A percentile compares a stretch with the other conserved stretches of the same genome.
Conservation (phyloP, 257 asterid species). For the Ligustrum vulgare region DNA sequence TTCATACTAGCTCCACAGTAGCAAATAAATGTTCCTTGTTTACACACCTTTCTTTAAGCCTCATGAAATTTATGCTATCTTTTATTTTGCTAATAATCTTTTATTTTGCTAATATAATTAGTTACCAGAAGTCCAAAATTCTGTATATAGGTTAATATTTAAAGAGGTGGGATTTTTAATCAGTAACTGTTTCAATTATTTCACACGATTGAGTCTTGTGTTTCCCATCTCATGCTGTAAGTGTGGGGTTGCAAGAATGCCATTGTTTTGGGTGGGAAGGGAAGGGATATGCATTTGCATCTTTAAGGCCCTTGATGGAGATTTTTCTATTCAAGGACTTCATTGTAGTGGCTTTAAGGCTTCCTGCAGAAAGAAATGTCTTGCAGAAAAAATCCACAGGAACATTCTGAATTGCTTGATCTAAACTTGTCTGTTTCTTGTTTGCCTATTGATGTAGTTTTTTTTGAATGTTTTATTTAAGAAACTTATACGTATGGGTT, state of each 20-base stretch:
- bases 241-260: constrained; percentile 6
- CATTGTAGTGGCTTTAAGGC: background rate
- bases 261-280: background rate
- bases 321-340: background rate
- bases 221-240: constrained; percentile 4
- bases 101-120: background rate
- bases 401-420: background rate
- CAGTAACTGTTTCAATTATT: background rate
- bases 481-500: constrained; percentile 13
- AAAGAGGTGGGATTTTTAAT: background rate
- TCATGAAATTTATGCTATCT: background rate
- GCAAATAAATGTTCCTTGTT: background rate
- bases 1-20: background rate
- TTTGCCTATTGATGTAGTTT: constrained; percentile 1
- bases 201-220: constrained; percentile 4
- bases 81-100: background rate
- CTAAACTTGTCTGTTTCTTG: background rate
- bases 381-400: background rate
- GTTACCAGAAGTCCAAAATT: constrained; percentile 7
- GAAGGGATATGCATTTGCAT: background rate
- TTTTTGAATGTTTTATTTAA: background rate
- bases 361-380: background rate
- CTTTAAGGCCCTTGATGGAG: background rate
- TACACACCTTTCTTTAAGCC: background rate
- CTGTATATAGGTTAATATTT: background rate